Evolutionary conservation across 768 basidiomycete genomes (phyloP), one percentile per base, ranked within the genome.

Genomic region (Boletus reticuloceps): DNA sequence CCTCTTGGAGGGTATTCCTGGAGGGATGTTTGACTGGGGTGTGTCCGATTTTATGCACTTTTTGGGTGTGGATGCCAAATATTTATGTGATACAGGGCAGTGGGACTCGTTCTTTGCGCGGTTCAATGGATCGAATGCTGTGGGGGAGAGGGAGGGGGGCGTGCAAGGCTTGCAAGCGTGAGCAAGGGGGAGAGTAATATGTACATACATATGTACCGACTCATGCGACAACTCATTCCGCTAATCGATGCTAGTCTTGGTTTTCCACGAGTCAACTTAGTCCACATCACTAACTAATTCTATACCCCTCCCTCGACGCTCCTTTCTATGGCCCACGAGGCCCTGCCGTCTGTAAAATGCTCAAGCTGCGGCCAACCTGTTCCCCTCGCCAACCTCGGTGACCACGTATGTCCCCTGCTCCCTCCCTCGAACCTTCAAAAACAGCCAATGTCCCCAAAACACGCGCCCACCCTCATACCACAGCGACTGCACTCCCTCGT

Each of bases 1-100:
- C 17, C 80, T 88, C 52, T 73, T 93, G 68, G 88, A 91, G 56
- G 89, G 89, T 1, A 83, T 93, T 50, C 91, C 91, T 41, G 86
- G 85, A 5, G 80, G 82, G 19, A 91, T 93, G 89, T 93, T 91
- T 71, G 89, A 92, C 69, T 93, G 89, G 88, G 82, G 89, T 90
- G 63, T 60, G 79, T 76, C 51, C 14, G 1, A 61, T 77, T 75
- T 53, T 22, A 41, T 49, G 56, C 41, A 49, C 48, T 38, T 40
- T 46, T 48, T 22, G 14, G 27, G 41, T 22, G 46, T 29, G 14
- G 6, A 40, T 7, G 36, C 50, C 36, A 41, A 42, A 36, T n/a
- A 47, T 50, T 49, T 50, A 22, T 53, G 42, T 25, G 39, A 37
- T 43, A 43, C 66, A 91, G 89, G 83, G 42, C 88, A 90, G 75